Evolutionary conservation across 2,329 filamentous ascomycete genomes (phyloP), one percentile per base, ranked within the genome.

Genomic region (Trichophyton equinum): DNA sequence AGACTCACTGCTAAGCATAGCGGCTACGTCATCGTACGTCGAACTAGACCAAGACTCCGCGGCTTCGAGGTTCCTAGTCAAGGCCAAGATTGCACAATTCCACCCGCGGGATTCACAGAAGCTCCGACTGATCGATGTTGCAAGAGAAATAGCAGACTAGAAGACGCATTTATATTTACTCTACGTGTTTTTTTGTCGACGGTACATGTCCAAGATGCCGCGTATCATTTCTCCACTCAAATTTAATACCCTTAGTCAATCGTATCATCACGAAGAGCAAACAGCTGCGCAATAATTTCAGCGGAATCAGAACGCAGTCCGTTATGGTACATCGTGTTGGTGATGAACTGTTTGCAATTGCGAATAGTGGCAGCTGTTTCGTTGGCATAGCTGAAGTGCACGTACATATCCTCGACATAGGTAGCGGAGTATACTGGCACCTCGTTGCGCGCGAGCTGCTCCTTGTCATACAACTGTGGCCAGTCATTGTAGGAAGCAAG

Each of bases 361-460:
- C 83, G 86, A 70, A 96, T 88, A 68, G 85, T 82, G 46, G 76
- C 76, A 8, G 89, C 89, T 15, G 90, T 95, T 67, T 87, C 83
- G 67, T 82, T 80, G 7, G 88, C 87, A 60, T 91, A 76, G 5
- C 83, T 83, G 66, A 83, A 88, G 69, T 95, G 88, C 33, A 97
- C 91, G 68, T 95, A 96, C 88, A 96, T 94, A 70, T 96, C 91
- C 64, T 96, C 87, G 3, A 89, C 72, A 67, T 88, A 97, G 1
- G 84, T 87, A 0, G 88, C 89, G 1, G 91, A 87, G 69, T 94
- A 96, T 0, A 95, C 84, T 0, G 92, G 91, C 0, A 96, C 89
- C 62, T 85, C 79, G 68, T 96, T 96, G 67, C 80, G 82, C 18
- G 79, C 81, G 56, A 96, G 78, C 72, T 88, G 86, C 59, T 82